Percentiles rank a stretch among this genome's conserved stretches.
Conservation (phyloP, 495 filamentous ascomycete genomes). For the Hypoxylon perforatum region DNA sequence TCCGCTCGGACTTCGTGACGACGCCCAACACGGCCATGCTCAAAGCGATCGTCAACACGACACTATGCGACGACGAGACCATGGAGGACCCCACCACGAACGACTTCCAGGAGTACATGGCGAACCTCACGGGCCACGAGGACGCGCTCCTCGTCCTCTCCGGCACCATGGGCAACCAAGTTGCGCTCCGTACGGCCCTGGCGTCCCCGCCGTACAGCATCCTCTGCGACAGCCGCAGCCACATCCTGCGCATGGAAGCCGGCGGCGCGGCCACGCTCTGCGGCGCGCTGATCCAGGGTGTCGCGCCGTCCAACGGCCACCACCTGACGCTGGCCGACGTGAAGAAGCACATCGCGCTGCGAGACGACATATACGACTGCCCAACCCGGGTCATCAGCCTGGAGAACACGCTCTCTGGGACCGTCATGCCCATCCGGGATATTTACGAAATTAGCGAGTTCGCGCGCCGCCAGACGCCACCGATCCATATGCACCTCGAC, state of each 20-base stretch:
- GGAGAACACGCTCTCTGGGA: constrained; percentile 86
- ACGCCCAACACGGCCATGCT: constrained; percentile 63
- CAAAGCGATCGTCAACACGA: constrained; percentile 56
- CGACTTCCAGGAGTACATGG: constrained; percentile 68
- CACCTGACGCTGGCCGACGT: constrained; percentile 84
- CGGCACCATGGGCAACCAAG: constrained; percentile 82
- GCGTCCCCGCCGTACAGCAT: constrained; percentile 67
- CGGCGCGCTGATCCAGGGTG: constrained; percentile 67
- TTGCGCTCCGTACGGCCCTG: constrained; percentile 68
- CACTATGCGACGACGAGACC: constrained; percentile 78
- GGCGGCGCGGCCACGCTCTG: constrained; percentile 65
- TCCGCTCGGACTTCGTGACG: not conserved
- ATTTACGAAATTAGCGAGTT: constrained; percentile 73
- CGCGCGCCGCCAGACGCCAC: constrained; percentile 54
- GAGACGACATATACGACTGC: constrained; percentile 65
- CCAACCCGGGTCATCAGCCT: constrained; percentile 84
- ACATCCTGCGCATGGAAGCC: constrained; percentile 69
- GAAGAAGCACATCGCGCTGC: constrained; percentile 60
- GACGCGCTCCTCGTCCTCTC: constrained; percentile 74
- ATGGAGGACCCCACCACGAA: constrained; percentile 75
- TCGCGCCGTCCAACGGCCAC: constrained; percentile 71
- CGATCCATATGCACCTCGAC: constrained; percentile 75
- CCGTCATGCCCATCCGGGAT: constrained; percentile 79
- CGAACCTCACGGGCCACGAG: constrained; percentile 69
- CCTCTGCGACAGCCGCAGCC: constrained; percentile 65